Evolutionary conservation across 345 rosid species (phyloP).

Genomic region (Euphorbia tirucalli): DNA sequence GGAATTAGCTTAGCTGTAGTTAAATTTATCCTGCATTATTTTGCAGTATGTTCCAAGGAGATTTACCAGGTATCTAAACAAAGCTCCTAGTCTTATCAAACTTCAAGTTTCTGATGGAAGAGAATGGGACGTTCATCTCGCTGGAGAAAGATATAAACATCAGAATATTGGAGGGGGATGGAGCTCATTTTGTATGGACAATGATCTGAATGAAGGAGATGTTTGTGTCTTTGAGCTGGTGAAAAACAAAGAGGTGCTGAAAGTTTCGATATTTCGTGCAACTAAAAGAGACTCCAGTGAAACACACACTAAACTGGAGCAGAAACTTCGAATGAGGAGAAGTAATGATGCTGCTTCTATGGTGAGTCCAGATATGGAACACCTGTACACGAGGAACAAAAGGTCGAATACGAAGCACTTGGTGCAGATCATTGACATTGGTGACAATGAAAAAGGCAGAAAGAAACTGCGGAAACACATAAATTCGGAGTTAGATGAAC

Average conservation of each 20-base stretch:
- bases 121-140: constrained; percentile 9
- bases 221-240: constrained; percentile 4
- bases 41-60: constrained; percentile 25
- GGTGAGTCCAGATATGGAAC: no score
- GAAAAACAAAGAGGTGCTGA: not conserved
- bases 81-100: constrained; percentile 7
- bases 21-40: not conserved
- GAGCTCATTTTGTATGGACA: constrained; percentile 11
- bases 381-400: no score
- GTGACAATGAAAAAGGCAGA: no score
- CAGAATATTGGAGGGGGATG: constrained; percentile 12
- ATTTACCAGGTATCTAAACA: constrained; percentile 15
- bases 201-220: not conserved
- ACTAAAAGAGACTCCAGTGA: no score
- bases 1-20: not conserved
- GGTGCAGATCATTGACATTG: no score
- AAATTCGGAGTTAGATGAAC: no score
- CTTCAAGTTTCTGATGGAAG: constrained; percentile 27
- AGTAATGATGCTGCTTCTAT: no score
- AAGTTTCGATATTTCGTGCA: not conserved
- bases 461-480: no score
- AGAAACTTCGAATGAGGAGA: no score
- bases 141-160: no score
- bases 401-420: no score
- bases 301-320: no score